Conservation (phyloP, 257 asterid species). For the Lycium barbarum region DNA sequence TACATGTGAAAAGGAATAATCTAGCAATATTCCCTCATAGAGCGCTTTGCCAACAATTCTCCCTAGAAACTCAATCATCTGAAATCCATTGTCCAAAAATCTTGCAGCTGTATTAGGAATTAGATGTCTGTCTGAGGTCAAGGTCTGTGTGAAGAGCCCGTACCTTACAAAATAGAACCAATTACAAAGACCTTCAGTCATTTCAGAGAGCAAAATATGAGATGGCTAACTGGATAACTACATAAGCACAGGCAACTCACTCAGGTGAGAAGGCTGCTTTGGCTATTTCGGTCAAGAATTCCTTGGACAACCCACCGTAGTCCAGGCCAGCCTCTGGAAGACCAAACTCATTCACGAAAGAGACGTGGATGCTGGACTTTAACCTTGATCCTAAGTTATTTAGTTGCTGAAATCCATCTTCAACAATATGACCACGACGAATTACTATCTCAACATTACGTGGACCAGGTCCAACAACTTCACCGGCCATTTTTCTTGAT, state of each 20-base stretch:
- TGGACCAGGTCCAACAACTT: constrained; percentile 72
- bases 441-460: constrained; percentile 79
- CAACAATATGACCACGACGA: constrained; percentile 84
- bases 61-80: constrained; percentile 94
- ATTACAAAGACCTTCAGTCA: constrained; percentile 31
- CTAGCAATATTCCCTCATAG: constrained; percentile 92
- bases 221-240: not conserved
- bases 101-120: constrained; percentile 84
- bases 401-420: constrained; percentile 91
- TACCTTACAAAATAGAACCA: constrained; percentile 54
- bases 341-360: constrained; percentile 93
- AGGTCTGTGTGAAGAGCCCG: constrained; percentile 90
- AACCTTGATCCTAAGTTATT: constrained; percentile 84
- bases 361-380: constrained; percentile 82
- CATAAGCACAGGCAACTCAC: constrained; percentile 54
- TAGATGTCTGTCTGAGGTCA: constrained; percentile 84
- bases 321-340: constrained; percentile 98
- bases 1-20: constrained; percentile 90
- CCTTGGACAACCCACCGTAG: constrained; percentile 97
- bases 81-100: constrained; percentile 81
- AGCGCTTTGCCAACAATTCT: constrained; percentile 93
- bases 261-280: constrained; percentile 89
- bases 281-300: constrained; percentile 86
- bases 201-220: constrained; percentile 31
- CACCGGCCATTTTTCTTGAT: constrained; percentile 88